phyloP scores from a whole-genome alignment of 768 basidiomycete species.

The Cantharellus anzutake region DNA sequence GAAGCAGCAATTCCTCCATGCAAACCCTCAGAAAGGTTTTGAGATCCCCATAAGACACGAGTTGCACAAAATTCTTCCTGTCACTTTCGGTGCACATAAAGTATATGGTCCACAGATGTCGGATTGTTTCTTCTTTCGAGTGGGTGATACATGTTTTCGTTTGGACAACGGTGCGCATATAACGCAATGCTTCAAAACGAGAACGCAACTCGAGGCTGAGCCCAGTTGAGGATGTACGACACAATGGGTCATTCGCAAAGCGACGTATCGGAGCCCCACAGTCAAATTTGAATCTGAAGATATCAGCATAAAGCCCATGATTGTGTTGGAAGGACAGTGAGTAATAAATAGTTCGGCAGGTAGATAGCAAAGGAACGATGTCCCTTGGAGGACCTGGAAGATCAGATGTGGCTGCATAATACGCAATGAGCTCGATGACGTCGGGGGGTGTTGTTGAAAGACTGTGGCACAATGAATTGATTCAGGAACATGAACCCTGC shows the following conservation, averaged over 20 bases:
- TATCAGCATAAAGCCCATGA: constrained; percentile 2
- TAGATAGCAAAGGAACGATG: neutral
- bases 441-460: constrained; percentile 4
- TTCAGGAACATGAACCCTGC: too few relatives aligned
- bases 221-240: constrained; percentile 1
- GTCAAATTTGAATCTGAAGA: constrained; percentile 8
- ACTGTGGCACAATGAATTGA: neutral
- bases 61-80: constrained; percentile 1
- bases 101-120: constrained; percentile 5
- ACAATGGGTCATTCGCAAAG: neutral
- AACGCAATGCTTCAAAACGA: neutral
- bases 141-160: neutral
- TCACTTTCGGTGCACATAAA: constrained; percentile 9
- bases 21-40: neutral
- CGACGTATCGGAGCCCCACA: constrained; percentile 1
- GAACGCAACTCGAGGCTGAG: constrained; percentile 4
- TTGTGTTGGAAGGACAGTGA: constrained; percentile 4
- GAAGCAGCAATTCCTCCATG: neutral
- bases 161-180: neutral
- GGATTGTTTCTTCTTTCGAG: neutral
- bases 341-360: constrained; percentile 6
- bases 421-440: constrained; percentile 5
- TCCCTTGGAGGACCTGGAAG: constrained; percentile 1
- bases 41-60: neutral
- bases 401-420: neutral